phyloP scores from a whole-genome alignment of 148 eudicot species.

The Spergularia marina region DNA sequence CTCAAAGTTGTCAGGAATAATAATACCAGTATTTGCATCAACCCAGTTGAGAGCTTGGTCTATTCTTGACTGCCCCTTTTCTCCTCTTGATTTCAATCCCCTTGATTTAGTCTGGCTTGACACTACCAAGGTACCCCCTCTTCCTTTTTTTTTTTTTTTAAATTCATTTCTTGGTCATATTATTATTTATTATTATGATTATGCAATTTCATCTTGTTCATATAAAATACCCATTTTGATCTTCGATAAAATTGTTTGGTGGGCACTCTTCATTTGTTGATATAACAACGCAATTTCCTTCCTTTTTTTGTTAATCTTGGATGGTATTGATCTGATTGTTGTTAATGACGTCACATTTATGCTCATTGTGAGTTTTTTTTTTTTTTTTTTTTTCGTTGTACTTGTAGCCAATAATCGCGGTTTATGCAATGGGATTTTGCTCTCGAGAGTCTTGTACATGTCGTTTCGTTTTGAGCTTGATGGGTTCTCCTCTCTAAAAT shows the following conservation, averaged over 20 bases:
- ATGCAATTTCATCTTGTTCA: background rate
- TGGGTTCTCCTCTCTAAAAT: too few relatives aligned
- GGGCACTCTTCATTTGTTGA: background rate
- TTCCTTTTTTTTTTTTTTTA: background rate
- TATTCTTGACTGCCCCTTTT: slow-evolving; percentile 85
- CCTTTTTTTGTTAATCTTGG: background rate
- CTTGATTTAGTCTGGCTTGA: slow-evolving; percentile 99
- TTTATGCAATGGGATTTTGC: background rate
- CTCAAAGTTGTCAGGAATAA: slow-evolving; percentile 72
- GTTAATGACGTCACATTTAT: background rate
- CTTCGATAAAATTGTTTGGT: background rate
- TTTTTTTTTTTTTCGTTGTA: too few relatives aligned
- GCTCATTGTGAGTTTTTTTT: background rate
- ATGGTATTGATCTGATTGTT: too few relatives aligned
- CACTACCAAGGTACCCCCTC: slow-evolving; percentile 59
- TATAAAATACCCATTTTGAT: slow-evolving; percentile 2
- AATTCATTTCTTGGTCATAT: background rate
- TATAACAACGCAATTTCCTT: background rate
- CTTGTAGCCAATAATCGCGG: too few relatives aligned
- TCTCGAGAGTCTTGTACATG: background rate
- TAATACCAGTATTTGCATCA: slow-evolving; percentile 95
- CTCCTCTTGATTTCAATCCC: slow-evolving; percentile 96
- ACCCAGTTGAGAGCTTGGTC: slow-evolving; percentile 97
- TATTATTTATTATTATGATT: background rate
- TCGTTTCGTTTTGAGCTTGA: background rate